Evolutionary conservation across 176 grass and related monocot species (phyloP), one percentile per base, ranked within the genome.

Genomic region (Bolboschoenus planiculmis): DNA sequence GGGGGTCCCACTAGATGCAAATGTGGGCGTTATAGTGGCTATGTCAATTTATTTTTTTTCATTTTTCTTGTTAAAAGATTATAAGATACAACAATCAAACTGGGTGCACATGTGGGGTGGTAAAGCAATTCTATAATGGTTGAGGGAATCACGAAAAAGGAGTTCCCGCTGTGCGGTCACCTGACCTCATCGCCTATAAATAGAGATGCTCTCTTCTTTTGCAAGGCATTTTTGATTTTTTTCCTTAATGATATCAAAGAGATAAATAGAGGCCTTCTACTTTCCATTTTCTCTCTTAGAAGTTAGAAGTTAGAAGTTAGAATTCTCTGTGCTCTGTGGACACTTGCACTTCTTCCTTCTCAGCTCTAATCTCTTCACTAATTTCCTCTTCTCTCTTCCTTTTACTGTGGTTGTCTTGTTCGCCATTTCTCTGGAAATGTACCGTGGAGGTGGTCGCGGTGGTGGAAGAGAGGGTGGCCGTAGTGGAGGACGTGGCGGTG

Each of bases 351-450:
- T 11, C 51, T 5, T 31, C 13, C 46, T 51, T 46, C 21, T 14
- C 0, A 23, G 8, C 36, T 31, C 78, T 3, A 56, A 60, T 47
- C 48, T 50, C 7, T 58, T 42, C 39, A 56, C 2, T 64, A n/a
- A n/a, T n/a, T 56, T 42, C 37, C 15, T 50, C 18, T 58, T 58
- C 14, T 21, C 23, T 27, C 50, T 8, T 44, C 34, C 39, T 24
- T 35, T 26, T 46, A 42, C 79, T 56, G 14, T n/a, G n/a, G n/a
- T 42, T 73, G 20, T 47, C 34, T 20, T 27, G 5, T 58, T 23
- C 81, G 31, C 23, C 37, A 59, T 24, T 3, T 29, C n/a, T 80
- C 39, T 48, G 20, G 27, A 80, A 81, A 90, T 90, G 91, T 84
- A 84, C 59, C 79, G 86, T 14, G 78, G 86, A 37, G 58, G 86